A percentile compares a stretch with the other conserved stretches of the same genome.
Conservation (phyloP, 2,329 filamentous ascomycete species). For the Diaporthe sp. region DNA sequence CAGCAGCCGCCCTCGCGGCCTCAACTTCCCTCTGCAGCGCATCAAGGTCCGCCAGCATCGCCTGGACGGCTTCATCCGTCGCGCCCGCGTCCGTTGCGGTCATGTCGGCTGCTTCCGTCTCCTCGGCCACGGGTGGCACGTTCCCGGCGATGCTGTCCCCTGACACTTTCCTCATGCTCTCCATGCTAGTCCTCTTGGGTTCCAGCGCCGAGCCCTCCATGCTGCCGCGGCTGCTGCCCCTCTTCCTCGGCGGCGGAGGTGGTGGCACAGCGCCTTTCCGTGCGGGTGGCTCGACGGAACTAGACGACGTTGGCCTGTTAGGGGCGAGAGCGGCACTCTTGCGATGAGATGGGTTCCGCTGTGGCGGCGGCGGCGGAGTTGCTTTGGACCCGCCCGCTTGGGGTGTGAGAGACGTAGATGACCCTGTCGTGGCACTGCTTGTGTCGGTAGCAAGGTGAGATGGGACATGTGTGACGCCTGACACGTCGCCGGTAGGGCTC, state of each 20-base stretch:
- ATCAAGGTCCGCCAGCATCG: constrained; percentile 80
- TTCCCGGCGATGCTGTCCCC: constrained; percentile 35
- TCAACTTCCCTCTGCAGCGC: constrained; percentile 83
- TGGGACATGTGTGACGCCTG: constrained; percentile 35
- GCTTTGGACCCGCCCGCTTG: constrained; percentile 46
- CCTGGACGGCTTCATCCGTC: constrained; percentile 53
- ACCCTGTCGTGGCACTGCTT: constrained; percentile 26
- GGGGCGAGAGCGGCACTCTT: constrained; percentile 36
- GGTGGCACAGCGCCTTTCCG: constrained; percentile 57
- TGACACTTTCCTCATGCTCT: constrained; percentile 42
- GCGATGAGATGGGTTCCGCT: constrained; percentile 48
- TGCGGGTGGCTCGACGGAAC: constrained; percentile 55
- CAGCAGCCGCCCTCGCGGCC: constrained; percentile 64
- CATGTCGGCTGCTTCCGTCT: constrained; percentile 39
- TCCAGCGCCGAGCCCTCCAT: constrained; percentile 49
- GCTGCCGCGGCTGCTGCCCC: constrained; percentile 61
- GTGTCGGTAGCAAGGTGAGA: constrained; percentile 34
- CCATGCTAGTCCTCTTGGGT: constrained; percentile 49
- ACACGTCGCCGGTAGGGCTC: constrained; percentile 30
- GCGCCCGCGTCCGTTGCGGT: constrained; percentile 48
- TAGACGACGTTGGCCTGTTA: constrained; percentile 40
- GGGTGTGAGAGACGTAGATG: constrained; percentile 42
- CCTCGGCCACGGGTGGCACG: constrained; percentile 41
- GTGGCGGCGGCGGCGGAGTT: constrained; percentile 52
- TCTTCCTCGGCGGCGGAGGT: constrained; percentile 61